Conservation (phyloP, 108 stramenopile genomes). For the Aurantiochytrium sp. region DNA sequence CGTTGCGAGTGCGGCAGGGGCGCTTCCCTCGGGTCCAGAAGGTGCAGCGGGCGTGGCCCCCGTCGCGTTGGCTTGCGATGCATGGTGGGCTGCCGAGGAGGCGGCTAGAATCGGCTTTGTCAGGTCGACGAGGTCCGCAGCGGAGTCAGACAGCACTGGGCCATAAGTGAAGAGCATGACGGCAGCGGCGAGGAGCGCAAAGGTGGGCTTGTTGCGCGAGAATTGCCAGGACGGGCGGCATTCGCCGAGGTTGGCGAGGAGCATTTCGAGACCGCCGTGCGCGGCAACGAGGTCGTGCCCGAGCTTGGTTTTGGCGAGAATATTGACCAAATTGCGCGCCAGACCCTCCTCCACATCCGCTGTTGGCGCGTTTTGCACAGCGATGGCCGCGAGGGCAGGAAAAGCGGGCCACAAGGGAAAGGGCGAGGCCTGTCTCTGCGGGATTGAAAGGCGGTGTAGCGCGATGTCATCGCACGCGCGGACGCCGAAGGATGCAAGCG, state of each 20-base stretch:
- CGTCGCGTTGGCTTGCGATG: no score
- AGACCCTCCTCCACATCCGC: neutral
- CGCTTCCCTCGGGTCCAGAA: no score
- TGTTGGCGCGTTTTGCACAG: neutral
- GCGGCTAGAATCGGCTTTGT: neutral
- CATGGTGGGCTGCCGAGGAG: no score
- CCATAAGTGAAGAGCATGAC: neutral
- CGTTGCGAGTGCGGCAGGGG: no score
- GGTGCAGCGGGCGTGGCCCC: no score
- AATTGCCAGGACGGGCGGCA: neutral
- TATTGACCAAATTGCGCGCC: neutral
- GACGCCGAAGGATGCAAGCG: no score
- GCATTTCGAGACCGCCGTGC: neutral
- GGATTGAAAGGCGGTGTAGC: neutral
- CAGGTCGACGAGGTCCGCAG: neutral
- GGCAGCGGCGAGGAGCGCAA: neutral
- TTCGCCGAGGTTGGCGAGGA: neutral
- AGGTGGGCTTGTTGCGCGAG: neutral
- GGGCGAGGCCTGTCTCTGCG: neutral
- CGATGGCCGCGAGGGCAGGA: neutral
- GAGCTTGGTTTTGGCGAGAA: neutral
- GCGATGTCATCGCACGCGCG: neutral
- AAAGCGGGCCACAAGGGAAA: neutral
- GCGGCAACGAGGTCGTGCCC: neutral
- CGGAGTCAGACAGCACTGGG: neutral